Evolutionary conservation across 2,329 filamentous ascomycete genomes (phyloP).

Genomic region (Phaeomoniella chlamydospora): DNA sequence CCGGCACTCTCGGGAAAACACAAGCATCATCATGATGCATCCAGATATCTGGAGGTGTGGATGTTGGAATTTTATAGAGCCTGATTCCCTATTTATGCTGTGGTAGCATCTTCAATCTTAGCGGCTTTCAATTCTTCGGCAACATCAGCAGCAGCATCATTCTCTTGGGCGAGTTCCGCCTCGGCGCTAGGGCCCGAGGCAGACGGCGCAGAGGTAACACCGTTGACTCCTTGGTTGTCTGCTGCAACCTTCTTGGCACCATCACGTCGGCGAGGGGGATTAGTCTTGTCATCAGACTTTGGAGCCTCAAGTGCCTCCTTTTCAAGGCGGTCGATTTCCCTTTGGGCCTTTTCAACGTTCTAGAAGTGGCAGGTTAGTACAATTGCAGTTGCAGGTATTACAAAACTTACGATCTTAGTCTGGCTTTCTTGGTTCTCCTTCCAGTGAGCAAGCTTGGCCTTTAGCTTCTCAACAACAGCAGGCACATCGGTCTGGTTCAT

Average conservation of each 20-base stretch:
- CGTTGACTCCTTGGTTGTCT: slow-evolving; percentile 38
- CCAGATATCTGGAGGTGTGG: too few species aligned
- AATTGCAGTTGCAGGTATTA: background rate
- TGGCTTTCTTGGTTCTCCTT: slow-evolving; percentile 79
- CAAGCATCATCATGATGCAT: too few species aligned
- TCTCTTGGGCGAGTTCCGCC: slow-evolving; percentile 40
- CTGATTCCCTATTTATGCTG: too few species aligned
- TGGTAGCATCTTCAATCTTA: slow-evolving; percentile 39
- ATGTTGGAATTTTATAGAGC: too few species aligned
- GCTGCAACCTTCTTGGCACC: slow-evolving; percentile 38
- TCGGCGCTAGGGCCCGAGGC: slow-evolving; percentile 20
- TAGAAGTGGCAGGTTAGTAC: slow-evolving; percentile 24
- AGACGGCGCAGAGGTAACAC: slow-evolving; percentile 22
- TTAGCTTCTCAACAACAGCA: slow-evolving; percentile 69
- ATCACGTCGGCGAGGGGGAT: slow-evolving; percentile 28
- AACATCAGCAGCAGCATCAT: slow-evolving; percentile 44
- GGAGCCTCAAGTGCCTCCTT: slow-evolving; percentile 51
- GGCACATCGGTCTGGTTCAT: slow-evolving; percentile 75
- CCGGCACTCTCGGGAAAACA: too few species aligned
- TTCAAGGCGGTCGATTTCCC: slow-evolving; percentile 77
- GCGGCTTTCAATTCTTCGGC: slow-evolving; percentile 46
- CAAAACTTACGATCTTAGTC: slow-evolving; percentile 65
- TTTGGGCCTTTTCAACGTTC: slow-evolving; percentile 95
- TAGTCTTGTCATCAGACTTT: slow-evolving; percentile 2
- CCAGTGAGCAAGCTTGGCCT: slow-evolving; percentile 82